Conservation (phyloP, 2,329 filamentous ascomycete species). For the Botryotinia calthae region DNA sequence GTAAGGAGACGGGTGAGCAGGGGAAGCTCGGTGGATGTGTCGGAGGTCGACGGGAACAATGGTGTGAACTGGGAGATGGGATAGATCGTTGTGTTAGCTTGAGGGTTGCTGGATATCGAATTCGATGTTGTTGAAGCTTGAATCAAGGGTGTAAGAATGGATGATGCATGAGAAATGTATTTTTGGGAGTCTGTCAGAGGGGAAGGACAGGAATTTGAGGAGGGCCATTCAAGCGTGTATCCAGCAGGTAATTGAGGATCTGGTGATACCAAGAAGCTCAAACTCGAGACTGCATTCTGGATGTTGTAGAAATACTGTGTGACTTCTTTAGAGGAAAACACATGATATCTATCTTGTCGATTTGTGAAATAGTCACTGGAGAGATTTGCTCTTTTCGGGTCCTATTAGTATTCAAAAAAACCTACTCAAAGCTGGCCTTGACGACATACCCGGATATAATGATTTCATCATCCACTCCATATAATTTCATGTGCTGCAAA, state of each 20-base stretch:
- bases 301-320: slow-evolving; percentile 80
- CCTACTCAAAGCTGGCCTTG: neutral
- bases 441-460: slow-evolving; percentile 78
- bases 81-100: slow-evolving; percentile 70
- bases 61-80: slow-evolving; percentile 86
- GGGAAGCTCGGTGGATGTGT: slow-evolving; percentile 85
- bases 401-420: neutral
- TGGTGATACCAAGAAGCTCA: slow-evolving; percentile 79
- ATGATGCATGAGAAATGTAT: slow-evolving; percentile 69
- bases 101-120: neutral
- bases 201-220: slow-evolving; percentile 68
- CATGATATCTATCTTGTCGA: slow-evolving; percentile 88
- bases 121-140: slow-evolving; percentile 32
- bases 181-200: slow-evolving; percentile 67
- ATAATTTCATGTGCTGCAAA: slow-evolving; percentile 98
- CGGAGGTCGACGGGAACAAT: slow-evolving; percentile 67
- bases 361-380: slow-evolving; percentile 96
- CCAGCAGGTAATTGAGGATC: slow-evolving; percentile 51
- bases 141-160: slow-evolving; percentile 65
- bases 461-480: slow-evolving; percentile 91
- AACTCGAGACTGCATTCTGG: slow-evolving; percentile 70
- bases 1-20: slow-evolving; percentile 73
- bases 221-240: slow-evolving; percentile 70
- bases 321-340: slow-evolving; percentile 76
- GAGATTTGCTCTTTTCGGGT: slow-evolving; percentile 66